Conservation (phyloP, 139 green algal species). For the Tetraselmis chui region DNA sequence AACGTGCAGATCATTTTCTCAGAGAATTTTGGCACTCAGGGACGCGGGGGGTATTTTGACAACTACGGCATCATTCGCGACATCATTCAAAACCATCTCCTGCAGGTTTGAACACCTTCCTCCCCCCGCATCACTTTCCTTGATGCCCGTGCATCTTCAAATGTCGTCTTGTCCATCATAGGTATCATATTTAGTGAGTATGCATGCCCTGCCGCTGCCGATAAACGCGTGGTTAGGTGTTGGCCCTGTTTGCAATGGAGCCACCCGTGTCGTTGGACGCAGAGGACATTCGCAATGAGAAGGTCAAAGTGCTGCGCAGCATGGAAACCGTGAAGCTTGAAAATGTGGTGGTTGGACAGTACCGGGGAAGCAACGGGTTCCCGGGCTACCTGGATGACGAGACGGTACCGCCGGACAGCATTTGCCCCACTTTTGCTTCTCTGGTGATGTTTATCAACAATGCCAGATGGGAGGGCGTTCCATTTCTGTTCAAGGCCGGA, state of each 20-base stretch:
- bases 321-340: slow-evolving; percentile 78
- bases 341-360: slow-evolving; percentile 96
- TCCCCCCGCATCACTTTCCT: background rate
- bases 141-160: background rate
- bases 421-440: slow-evolving; percentile 91
- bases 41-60: slow-evolving; percentile 98
- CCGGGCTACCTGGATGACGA: slow-evolving; percentile 90
- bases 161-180: background rate
- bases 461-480: slow-evolving; percentile 94
- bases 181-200: no score
- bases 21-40: slow-evolving; percentile 97
- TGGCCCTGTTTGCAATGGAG: slow-evolving; percentile 98
- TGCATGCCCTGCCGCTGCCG: background rate
- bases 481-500: slow-evolving; percentile 97
- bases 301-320: slow-evolving; percentile 88
- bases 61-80: slow-evolving; percentile 98
- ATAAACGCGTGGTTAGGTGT: slow-evolving; percentile 50
- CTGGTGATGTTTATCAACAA: slow-evolving; percentile 94
- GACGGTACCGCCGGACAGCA: slow-evolving; percentile 78
- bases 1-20: slow-evolving; percentile 99
- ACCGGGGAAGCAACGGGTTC: slow-evolving; percentile 37
- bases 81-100: slow-evolving; percentile 99
- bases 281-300: slow-evolving; percentile 98
- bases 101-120: slow-evolving; percentile 37
- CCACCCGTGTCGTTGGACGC: slow-evolving; percentile 79